Base-by-base conservation (phyloP, 345 rosid genomes). In the Linum lewisii region DNA sequence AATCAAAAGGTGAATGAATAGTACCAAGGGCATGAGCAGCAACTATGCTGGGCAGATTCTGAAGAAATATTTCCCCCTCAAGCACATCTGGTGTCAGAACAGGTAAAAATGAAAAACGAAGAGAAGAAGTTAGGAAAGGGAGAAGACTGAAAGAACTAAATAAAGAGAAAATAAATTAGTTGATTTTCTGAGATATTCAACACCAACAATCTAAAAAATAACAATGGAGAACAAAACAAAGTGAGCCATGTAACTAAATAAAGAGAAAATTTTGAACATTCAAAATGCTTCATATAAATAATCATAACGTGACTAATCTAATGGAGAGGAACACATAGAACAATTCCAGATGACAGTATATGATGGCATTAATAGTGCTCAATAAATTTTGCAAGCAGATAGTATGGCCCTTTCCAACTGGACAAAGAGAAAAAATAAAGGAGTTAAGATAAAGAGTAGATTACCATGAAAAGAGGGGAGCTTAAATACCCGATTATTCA, bases 31-130 rank as follows among this genome's bases (percentile, higher is more conserved):
- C 94, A 72, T 93, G 97, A 73, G 95, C 92, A 56, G 83, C 71
- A 65, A 87, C 72, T 53, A 93, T 84, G 69, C 99, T 93, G 57
- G 99, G 97, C 77, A 89, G 74, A 79, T 89, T 93, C 60, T 89
- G 99, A 67, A 93, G 95, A 84, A 93, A 93, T 74, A 93, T 81
- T 74, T 93, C 90, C 62, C 99, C 97, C 71, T 85, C 86, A 6
- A 93, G 95, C 69, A 89, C 90, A 77, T 89, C 97, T 93, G 78
- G 24, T n/a, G 59, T 44, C 42, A 24, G 68, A 69, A 69, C 14
- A 25, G 24, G 36, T 21, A 53, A 60, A 68, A 8, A 44, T 38
- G 14, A 21, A 19, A 66, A 21, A n/a, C n/a, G n/a, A 14, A 20
- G 58, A 54, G 32, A 5, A 15, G 47, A 62, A 38, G 26, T 29